Conservation (phyloP, 2,329 filamentous ascomycete genomes). For the Aspergillus caelatus region DNA sequence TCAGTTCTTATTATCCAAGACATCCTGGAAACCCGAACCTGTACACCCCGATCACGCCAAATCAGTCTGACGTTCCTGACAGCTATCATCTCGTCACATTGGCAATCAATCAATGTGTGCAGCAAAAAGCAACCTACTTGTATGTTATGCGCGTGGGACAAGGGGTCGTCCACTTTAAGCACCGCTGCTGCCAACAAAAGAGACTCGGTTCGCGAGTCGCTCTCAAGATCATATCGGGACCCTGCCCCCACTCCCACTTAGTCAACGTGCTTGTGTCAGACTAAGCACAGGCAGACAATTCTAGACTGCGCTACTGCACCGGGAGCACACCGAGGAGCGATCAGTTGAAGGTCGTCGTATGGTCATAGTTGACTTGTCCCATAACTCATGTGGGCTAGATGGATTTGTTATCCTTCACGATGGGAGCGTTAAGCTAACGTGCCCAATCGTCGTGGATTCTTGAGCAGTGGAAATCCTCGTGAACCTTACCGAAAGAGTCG, state of each 20-base stretch:
- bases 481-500: not conserved
- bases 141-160: constrained; percentile 1
- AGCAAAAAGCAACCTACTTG: not conserved
- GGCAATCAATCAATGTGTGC: too few species aligned
- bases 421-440: not conserved
- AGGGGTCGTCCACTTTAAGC: not conserved
- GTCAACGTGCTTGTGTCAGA: not conserved
- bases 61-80: not conserved
- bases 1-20: not conserved
- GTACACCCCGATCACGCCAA: not conserved
- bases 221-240: not conserved
- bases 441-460: not conserved
- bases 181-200: not conserved
- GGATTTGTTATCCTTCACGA: not conserved
- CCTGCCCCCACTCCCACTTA: not conserved
- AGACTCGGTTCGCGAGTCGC: not conserved
- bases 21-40: not conserved
- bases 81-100: not conserved
- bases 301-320: not conserved
- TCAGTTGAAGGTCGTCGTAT: not conserved
- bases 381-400: not conserved
- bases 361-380: not conserved
- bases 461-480: not conserved
- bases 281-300: not conserved
- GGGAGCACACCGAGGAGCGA: not conserved